Conservation (phyloP, 345 rosid genomes). For the Hibiscus trionum region DNA sequence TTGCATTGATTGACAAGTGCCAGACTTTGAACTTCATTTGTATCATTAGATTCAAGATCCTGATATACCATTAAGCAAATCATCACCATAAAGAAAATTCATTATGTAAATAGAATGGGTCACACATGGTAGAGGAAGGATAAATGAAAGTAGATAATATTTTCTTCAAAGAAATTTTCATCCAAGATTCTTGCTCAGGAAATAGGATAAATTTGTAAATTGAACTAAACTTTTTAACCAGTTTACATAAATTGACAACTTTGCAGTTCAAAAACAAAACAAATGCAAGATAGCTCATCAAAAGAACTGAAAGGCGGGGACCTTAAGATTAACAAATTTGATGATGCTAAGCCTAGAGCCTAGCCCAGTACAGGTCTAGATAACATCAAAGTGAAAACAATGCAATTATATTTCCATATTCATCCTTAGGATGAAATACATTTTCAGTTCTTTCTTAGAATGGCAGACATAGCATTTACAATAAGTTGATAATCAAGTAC, state of each 20-base stretch:
- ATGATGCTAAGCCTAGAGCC: background rate
- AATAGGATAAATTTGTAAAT: background rate
- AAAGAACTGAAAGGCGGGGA: background rate
- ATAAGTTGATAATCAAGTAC: background rate
- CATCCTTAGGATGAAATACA: background rate
- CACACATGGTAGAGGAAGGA: conserved; percentile 2
- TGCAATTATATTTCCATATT: background rate
- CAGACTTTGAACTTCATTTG: conserved; percentile 34
- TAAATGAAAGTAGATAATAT: background rate
- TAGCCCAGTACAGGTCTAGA: background rate
- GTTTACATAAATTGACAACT: background rate
- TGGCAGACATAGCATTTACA: background rate
- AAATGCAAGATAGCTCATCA: background rate
- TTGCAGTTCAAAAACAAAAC: background rate
- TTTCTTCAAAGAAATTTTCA: background rate
- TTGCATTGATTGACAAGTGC: conserved; percentile 29
- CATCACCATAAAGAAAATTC: conserved; percentile 8
- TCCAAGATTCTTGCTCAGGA: background rate
- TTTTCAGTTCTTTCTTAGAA: background rate
- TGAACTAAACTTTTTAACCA: background rate
- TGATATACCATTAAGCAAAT: conserved; percentile 26
- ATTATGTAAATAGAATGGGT: background rate
- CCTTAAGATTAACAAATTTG: background rate
- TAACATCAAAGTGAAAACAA: background rate
- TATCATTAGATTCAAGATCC: conserved; percentile 38